Base-by-base conservation (phyloP, 768 basidiomycete species). In the Kwoniella shandongensis region DNA sequence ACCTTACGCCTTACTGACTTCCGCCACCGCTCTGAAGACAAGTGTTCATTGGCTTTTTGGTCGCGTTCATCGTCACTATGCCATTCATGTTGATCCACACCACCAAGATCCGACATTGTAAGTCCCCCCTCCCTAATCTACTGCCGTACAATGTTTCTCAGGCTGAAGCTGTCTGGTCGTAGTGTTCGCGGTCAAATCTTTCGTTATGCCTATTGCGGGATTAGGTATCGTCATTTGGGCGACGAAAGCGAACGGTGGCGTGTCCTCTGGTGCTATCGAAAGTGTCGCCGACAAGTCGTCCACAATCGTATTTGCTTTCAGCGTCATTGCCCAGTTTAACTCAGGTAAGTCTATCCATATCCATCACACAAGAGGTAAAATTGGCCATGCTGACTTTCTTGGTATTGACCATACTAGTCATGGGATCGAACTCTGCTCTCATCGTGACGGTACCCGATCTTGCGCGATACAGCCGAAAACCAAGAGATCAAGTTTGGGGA, bases 41-140 rank as follows among this genome's bases (percentile, higher is more conserved):
- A 59, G 58, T 59, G 6, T 20, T 59, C 5, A 44, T 59, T 18
- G 58, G 58, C 13, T 59, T 59, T 29, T 40, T 59, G 11, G 13
- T 59, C 20, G 58, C 58, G 18, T 59, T 59, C 45, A 29, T 59
- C 40, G 51, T 50, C 20, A 59, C 58, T 8, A 53, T 59, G 17
- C 61, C 61, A 3, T 62, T 62, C 50, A 62, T 62, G 61, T 40
- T 54, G 18, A 62, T 57, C 26, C 61, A 62, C 46, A 62, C 61
- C 15, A 44, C 54, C 30, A 62, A 62, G 51, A 54, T 62, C 27
- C 49, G 54, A 13, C 47, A 53, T 26, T 36, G 59, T 61, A 27
- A 61, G 54, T 55, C 4, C 26, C 10, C 1, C 2, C 7, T 26
- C 45, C 15, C 2, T 47, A 20, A 27, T 32, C 17, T 17, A 32